phyloP scores from a whole-genome alignment of 1,284 basidiomycete genomes.

The Chalciporus sp. region DNA sequence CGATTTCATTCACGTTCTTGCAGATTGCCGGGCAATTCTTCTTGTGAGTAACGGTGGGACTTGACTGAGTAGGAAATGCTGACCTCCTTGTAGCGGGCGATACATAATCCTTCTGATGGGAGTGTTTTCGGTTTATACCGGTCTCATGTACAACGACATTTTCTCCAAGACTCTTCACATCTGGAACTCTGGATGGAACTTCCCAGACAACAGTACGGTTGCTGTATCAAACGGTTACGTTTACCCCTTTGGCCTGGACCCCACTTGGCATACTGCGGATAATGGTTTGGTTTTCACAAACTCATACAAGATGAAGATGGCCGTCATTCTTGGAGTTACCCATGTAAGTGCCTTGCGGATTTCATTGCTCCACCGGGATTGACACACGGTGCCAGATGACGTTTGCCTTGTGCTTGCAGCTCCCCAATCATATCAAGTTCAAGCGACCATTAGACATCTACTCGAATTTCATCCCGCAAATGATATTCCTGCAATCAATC shows the following conservation, averaged over 20 bases:
- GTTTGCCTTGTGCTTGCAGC: conserved; percentile 93
- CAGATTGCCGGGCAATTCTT: conserved; percentile 92
- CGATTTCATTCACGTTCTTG: conserved; percentile 17
- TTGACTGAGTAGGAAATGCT: conserved; percentile 15
- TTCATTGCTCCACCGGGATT: conserved; percentile 11
- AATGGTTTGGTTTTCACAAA: conserved; percentile 95
- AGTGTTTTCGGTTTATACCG: conserved; percentile 92
- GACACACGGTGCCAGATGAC: conserved; percentile 75
- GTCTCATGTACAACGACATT: conserved; percentile 98
- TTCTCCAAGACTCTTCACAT: conserved; percentile 93
- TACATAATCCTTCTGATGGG: conserved; percentile 99
- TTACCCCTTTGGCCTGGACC: conserved; percentile 95
- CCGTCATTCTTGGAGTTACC: conserved; percentile 93
- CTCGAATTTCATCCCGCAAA: conserved; percentile 95
- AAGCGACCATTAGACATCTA: conserved; percentile 86
- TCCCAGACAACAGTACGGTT: conserved; percentile 58
- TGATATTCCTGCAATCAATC: conserved; percentile 96
- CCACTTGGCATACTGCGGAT: conserved; percentile 93
- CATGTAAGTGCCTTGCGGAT: conserved; percentile 65
- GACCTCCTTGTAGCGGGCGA: conserved; percentile 67
- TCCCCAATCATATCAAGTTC: conserved; percentile 95
- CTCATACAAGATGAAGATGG: conserved; percentile 99
- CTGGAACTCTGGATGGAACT: conserved; percentile 90
- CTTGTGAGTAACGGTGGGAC: conserved; percentile 62
- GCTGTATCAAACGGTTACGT: conserved; percentile 65